Evolutionary conservation across 352 stramenopile genomes (phyloP), one percentile per base, ranked within the genome.

Genomic region (Globisporangium solare): DNA sequence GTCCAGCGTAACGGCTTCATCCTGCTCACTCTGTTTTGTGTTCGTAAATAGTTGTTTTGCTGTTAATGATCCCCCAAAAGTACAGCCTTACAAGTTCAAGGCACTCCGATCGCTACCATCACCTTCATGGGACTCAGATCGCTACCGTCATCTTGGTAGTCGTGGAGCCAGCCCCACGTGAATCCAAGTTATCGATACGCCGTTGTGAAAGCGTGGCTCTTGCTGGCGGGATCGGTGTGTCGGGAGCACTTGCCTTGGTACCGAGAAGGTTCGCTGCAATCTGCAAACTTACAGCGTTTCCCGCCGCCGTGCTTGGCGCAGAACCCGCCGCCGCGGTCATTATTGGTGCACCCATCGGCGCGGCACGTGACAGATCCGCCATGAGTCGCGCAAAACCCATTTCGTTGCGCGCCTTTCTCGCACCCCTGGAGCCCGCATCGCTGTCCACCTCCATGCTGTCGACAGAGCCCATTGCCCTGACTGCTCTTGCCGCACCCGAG

Each of bases 251-350:
- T 22, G 13, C 54, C 54, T 18, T 55, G 45, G 6, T 46, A 46
- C 3, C 55, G 55, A 39, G 47, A 47, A 24, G 56, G 56, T 18
- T 56, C 55, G 11, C 27, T n/a, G 31, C 56, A 61, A 20, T 10
- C 27, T 3, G 42, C 2, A 7, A 12, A 24, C 8, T 83, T 71
- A 64, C 86, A 95, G 13, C 85, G 81, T 56, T 89, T 88, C 47
- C 84, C 86, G 31, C 86, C 86, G 47, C 86, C 86, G 58, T 95
- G 86, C 54, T 92, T 76, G 12, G 84, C 84, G 57, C 86, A 95
- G 59, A 86, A 89, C n/a, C 86, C 86, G 39, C 84, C 86, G n/a
- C 86, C 84, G 18, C 85, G 80, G 60, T 94, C 86, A 52, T 92
- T 88, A 63, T 94, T 94, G 47, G 78, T 89, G 67, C 86, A 95